phyloP scores from a whole-genome alignment of 2,329 filamentous ascomycete genomes.

The Leptodontidium sp. region DNA sequence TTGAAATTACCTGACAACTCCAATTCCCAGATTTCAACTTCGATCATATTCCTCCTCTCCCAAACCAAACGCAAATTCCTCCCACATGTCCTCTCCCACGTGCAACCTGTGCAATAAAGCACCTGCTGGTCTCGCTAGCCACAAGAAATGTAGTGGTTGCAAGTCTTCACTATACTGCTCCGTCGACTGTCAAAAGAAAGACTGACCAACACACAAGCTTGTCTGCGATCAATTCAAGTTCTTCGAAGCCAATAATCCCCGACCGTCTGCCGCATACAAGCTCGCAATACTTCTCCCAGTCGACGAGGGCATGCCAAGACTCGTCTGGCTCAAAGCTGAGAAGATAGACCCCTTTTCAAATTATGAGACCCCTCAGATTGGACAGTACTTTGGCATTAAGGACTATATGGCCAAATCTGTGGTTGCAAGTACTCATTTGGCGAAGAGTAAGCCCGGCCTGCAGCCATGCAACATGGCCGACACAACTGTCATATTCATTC shows the following conservation, averaged over 20 bases:
- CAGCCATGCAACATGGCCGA: background rate
- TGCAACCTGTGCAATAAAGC: background rate
- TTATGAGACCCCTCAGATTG: background rate
- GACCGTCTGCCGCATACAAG: constrained; percentile 3
- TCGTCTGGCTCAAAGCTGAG: background rate
- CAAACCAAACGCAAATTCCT: background rate
- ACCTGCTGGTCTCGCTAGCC: background rate
- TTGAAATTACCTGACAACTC: background rate
- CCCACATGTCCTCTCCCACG: background rate
- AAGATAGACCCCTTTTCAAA: too few species aligned
- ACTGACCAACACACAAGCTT: constrained; percentile 15
- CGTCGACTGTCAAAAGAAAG: constrained; percentile 5
- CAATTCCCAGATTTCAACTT: background rate
- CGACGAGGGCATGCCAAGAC: background rate
- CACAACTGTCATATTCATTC: background rate
- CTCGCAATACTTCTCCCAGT: constrained; percentile 13
- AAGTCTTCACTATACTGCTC: constrained; percentile 13
- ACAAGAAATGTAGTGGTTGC: constrained; percentile 15
- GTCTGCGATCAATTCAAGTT: constrained; percentile 21
- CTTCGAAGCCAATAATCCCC: background rate
- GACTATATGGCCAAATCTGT: background rate
- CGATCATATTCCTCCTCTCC: too few species aligned
- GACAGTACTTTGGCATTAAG: background rate
- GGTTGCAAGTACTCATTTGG: background rate
- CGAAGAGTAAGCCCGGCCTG: background rate